Evolutionary conservation across 2,329 filamentous ascomycete genomes (phyloP), one percentile per base, ranked within the genome.

Genomic region (Parascedosporium putredinis): DNA sequence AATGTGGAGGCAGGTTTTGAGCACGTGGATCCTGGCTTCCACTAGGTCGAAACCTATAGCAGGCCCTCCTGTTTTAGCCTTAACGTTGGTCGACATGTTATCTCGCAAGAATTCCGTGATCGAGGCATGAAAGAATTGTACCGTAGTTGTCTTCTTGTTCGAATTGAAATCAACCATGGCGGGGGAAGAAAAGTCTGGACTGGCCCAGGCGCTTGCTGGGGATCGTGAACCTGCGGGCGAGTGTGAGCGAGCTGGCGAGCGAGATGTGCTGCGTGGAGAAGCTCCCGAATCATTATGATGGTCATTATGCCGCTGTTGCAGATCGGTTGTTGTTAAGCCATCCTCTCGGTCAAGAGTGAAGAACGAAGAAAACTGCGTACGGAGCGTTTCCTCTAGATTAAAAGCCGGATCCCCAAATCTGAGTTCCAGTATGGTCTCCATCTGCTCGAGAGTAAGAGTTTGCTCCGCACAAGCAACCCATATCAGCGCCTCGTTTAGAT

Each of bases 391-490:
- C 45, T 70, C 67, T 0, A 70, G 60, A 12, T 64, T 64, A 57
- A 63, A 64, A 1, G 62, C 68, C 5, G 60, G 64, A 42, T 72
- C 68, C 0, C 64, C 63, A 49, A 71, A 70, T 29, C 62, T 62
- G 42, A 74, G 58, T n/a, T 67, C 63, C 18, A 75, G 59, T 0
- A 68, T 62, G 1, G 64, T 62, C 50, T 74, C 72, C 3, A 74
- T 55, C 47, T 72, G 66, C 24, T 67, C 69, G 3, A 75, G 58
- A 0, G 63, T 68, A 36, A 74, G 51, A 0, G 68, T 66, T 49
- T 68, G 62, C 47, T 70, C 62, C 1, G 71, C 69, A 29, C 70
- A 73, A 1, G 69, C 63, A 1, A 68, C 63, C 72, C 72, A 75
- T 8, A 62, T 60, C 3, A 75, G 56, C 52, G 73, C 64, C 55